phyloP scores from a whole-genome alignment of 1,284 basidiomycete species.

The Rhodotorula sp. region DNA sequence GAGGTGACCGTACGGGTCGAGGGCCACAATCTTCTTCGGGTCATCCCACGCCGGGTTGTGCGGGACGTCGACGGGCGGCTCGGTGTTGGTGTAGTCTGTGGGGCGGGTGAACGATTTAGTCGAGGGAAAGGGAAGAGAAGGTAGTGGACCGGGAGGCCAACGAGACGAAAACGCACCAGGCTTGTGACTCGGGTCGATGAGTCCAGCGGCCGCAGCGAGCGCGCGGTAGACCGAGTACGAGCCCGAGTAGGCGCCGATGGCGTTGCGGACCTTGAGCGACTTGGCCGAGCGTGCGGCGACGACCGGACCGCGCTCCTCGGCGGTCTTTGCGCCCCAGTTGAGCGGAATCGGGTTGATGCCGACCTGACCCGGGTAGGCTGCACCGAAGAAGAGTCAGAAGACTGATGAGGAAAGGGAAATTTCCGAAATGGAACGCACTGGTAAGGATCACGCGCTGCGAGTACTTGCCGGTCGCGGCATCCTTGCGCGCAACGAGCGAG shows the following conservation, averaged over 20 bases:
- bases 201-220: slow-evolving; percentile 85
- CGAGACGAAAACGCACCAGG: slow-evolving; percentile 43
- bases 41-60: slow-evolving; percentile 81
- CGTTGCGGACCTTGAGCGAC: slow-evolving; percentile 86
- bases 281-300: slow-evolving; percentile 82
- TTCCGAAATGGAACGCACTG: background rate
- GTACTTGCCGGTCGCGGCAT: slow-evolving; percentile 12
- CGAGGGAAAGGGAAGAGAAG: background rate
- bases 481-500: slow-evolving; percentile 33
- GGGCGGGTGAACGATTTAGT: background rate
- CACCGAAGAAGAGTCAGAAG: slow-evolving; percentile 39
- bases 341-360: slow-evolving; percentile 76
- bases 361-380: slow-evolving; percentile 67
- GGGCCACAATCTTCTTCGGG: slow-evolving; percentile 79
- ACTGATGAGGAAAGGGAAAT: background rate
- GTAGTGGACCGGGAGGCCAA: background rate
- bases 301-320: slow-evolving; percentile 75
- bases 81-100: slow-evolving; percentile 74
- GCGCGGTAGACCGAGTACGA: slow-evolving; percentile 94
- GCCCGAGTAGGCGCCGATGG: slow-evolving; percentile 89
- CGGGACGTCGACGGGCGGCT: slow-evolving; percentile 82
- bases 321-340: slow-evolving; percentile 74
- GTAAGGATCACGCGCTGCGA: slow-evolving; percentile 5
- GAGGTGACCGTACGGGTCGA: slow-evolving; percentile 94
- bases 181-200: slow-evolving; percentile 68